A percentile compares a stretch with the other conserved stretches of the same genome.
Conservation (phyloP, 2,329 filamentous ascomycete species). For the Beauveria scarabaeidicola region DNA sequence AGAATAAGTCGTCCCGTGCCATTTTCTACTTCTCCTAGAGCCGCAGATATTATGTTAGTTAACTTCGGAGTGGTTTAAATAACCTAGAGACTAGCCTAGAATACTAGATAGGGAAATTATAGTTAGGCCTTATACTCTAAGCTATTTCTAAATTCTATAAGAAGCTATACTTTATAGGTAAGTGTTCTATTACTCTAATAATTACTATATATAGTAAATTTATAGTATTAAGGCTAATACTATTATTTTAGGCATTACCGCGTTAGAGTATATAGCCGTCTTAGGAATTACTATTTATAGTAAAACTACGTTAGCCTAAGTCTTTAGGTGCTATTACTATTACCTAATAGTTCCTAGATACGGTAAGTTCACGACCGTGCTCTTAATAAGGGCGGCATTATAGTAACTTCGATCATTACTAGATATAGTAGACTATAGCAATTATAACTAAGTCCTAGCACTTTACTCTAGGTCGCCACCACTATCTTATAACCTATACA, state of each 20-base stretch:
- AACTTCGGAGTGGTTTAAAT: not conserved
- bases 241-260: too few relatives aligned
- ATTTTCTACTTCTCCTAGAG: not conserved
- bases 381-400: not conserved
- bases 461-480: not conserved
- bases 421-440: not conserved
- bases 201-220: not conserved
- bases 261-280: too few relatives aligned
- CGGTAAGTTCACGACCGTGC: not conserved
- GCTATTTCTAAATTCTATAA: not conserved
- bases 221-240: too few relatives aligned
- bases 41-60: not conserved
- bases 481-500: not conserved
- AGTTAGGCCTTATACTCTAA: not conserved
- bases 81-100: not conserved
- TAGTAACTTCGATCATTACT: not conserved
- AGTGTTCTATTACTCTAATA: not conserved
- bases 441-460: not conserved
- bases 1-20: not conserved
- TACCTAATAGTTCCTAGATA: not conserved
- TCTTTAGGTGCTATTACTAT: not conserved
- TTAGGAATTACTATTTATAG: not conserved
- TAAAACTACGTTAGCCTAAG: not conserved
- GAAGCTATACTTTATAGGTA: not conserved
- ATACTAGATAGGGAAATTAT: not conserved